Evolutionary conservation across 768 basidiomycete species (phyloP).

Genomic region (Ramaria sp.): DNA sequence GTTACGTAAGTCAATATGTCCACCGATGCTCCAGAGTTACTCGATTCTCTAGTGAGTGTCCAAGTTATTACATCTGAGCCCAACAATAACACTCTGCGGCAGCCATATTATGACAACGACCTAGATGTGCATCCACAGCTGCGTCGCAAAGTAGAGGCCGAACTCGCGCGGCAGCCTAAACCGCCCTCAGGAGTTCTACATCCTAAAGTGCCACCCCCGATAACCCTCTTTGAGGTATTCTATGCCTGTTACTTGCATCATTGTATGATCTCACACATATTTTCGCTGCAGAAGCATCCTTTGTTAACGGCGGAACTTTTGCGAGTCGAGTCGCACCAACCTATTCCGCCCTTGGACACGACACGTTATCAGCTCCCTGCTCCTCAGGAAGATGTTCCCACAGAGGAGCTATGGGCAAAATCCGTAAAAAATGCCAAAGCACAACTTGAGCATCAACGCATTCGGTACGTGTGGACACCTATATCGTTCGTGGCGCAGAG

Average conservation of each 20-base stretch:
- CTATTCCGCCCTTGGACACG: conserved; percentile 58
- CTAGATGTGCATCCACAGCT: conserved; percentile 64
- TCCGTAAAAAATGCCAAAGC: conserved; percentile 69
- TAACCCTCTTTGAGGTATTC: conserved; percentile 57
- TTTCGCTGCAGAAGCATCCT: conserved; percentile 44
- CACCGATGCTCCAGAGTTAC: conserved; percentile 1
- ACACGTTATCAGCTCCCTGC: conserved; percentile 65
- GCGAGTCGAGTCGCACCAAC: conserved; percentile 59
- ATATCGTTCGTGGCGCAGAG: not conserved
- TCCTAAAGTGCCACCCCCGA: conserved; percentile 56
- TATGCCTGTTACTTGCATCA: conserved; percentile 20
- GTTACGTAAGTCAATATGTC: not conserved
- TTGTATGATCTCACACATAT: conserved; percentile 1
- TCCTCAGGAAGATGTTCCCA: conserved; percentile 49
- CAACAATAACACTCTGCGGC: not conserved
- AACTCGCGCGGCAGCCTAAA: conserved; percentile 57
- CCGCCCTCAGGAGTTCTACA: conserved; percentile 47
- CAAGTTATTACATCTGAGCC: not conserved
- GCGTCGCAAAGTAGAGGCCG: conserved; percentile 65
- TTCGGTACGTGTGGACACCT: conserved; percentile 40
- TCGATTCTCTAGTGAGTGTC: conserved; percentile 6
- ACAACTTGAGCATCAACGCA: conserved; percentile 76
- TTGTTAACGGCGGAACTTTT: conserved; percentile 62
- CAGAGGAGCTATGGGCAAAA: conserved; percentile 66
- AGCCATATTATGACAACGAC: conserved; percentile 90